These are phyloP conservation scores for Halophytophthora polymorphica DNA, from an alignment of 352 stramenopile species.

Conservation along the genomic window DNA sequence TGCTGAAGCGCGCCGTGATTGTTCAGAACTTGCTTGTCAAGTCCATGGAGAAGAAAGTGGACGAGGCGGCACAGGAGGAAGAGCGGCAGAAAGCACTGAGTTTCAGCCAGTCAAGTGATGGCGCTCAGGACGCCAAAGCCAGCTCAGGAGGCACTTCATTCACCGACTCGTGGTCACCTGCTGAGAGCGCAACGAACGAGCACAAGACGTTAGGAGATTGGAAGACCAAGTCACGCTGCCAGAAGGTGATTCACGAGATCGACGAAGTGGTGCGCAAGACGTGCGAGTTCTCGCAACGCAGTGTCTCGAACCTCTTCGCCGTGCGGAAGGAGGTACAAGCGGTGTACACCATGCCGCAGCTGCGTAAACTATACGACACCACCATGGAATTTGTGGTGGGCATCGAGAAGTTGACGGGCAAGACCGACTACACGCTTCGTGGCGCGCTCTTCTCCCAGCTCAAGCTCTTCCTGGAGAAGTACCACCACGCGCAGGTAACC, in stretches of 20 bases:
- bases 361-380: constrained; percentile 93
- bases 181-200: constrained; percentile 38
- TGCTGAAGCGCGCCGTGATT: constrained; percentile 75
- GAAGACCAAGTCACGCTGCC: constrained; percentile 71
- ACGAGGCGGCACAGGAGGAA: constrained; percentile 41
- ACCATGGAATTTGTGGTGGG: constrained; percentile 92
- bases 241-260: constrained; percentile 78
- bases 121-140: constrained; percentile 10
- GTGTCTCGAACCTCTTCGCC: constrained; percentile 83
- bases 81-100: constrained; percentile 16
- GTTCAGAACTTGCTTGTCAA: constrained; percentile 70
- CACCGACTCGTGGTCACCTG: constrained; percentile 38
- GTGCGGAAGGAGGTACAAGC: constrained; percentile 87
- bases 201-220: constrained; percentile 62
- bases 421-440: constrained; percentile 91
- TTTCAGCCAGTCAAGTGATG: constrained; percentile 8
- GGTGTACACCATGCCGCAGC: constrained; percentile 89
- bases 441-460: constrained; percentile 92
- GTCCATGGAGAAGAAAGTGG: constrained; percentile 73
- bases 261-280: constrained; percentile 83
- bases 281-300: constrained; percentile 85
- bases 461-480: constrained; percentile 94
- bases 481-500: constrained; percentile 91
- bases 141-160: constrained; percentile 1
- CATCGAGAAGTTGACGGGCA: constrained; percentile 88